Conservation (phyloP, 345 rosid species). For the Populus davidiana region DNA sequence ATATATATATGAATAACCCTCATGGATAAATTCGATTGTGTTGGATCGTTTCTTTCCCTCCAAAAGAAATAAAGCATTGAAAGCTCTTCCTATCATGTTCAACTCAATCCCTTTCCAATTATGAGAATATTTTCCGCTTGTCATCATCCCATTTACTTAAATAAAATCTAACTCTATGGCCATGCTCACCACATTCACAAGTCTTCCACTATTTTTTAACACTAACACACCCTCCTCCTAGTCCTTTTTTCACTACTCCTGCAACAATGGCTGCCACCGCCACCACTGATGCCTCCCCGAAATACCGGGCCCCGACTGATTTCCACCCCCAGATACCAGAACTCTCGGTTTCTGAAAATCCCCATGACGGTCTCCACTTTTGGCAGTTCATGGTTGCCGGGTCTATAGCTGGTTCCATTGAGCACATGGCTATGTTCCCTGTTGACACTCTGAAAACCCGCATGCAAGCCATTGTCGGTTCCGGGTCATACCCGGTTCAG, state of each 20-base stretch:
- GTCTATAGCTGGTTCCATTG: constrained; percentile 24
- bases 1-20: too few species aligned
- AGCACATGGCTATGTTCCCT: constrained; percentile 30
- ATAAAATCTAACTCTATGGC: too few species aligned
- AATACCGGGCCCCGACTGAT: constrained; percentile 1
- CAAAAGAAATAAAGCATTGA: too few species aligned
- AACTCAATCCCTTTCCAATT: not conserved
- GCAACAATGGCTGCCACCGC: not conserved
- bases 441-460: constrained; percentile 29
- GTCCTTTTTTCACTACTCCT: not conserved
- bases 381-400: constrained; percentile 32
- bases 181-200: too few species aligned
- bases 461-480: constrained; percentile 20
- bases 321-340: not conserved
- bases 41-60: too few species aligned
- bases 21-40: too few species aligned
- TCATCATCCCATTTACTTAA: not conserved
- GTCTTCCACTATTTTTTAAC: too few species aligned
- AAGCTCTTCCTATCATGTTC: too few species aligned
- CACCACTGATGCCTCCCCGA: constrained; percentile 20
- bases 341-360: not conserved
- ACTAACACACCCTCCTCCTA: not conserved
- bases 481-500: constrained; percentile 4
- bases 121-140: not conserved
- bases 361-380: constrained; percentile 29